Evolutionary conservation across 2,329 filamentous ascomycete genomes (phyloP).

Genomic region (Aspergillus niger): DNA sequence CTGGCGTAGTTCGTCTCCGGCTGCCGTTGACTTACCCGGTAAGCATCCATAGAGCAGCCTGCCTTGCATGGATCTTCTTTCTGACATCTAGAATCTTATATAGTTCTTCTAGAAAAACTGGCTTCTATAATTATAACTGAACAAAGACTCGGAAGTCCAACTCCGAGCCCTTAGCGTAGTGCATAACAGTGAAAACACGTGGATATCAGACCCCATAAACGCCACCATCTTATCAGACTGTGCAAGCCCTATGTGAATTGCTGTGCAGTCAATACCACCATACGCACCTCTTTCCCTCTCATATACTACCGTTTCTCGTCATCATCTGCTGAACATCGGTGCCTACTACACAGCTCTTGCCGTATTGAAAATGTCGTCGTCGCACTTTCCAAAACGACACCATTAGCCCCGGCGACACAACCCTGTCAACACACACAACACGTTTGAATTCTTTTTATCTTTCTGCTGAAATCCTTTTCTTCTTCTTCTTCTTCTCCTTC

Average conservation of each 20-base stretch:
- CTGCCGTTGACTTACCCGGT: too few species aligned
- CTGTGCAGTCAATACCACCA: background rate
- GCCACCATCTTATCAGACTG: background rate
- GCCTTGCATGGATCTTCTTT: too few species aligned
- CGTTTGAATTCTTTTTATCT: conserved; percentile 1
- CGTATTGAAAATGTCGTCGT: background rate
- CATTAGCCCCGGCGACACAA: background rate
- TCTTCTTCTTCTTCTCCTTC: too few species aligned
- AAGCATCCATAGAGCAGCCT: too few species aligned
- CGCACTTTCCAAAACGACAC: conserved; percentile 12
- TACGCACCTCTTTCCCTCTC: too few species aligned
- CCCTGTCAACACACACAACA: background rate
- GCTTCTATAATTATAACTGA: too few species aligned
- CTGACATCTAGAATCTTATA: too few species aligned
- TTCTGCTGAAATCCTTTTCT: background rate
- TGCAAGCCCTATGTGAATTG: background rate
- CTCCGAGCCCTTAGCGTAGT: background rate
- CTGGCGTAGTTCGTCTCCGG: too few species aligned
- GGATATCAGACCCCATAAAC: background rate
- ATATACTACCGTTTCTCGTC: background rate
- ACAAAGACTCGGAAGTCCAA: too few species aligned
- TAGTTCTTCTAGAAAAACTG: too few species aligned
- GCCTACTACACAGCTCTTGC: background rate
- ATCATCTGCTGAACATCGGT: background rate
- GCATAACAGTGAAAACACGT: background rate